A percentile compares a stretch with the other conserved stretches of the same genome.
These are phyloP conservation scores for Corylus americana DNA, from an alignment of 306 rosid species.

Conservation along the genomic window DNA sequence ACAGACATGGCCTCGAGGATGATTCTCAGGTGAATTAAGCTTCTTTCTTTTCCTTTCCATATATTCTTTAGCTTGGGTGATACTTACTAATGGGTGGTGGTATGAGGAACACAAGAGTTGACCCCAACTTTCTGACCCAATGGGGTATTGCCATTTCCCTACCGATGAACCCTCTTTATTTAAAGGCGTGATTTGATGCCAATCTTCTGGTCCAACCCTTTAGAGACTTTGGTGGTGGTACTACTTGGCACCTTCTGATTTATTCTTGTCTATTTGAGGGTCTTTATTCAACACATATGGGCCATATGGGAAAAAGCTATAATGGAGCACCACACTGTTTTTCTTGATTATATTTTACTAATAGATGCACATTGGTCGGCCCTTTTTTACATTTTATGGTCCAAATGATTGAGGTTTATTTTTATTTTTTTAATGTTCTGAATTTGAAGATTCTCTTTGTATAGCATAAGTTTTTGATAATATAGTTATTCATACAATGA, in stretches of 20 bases:
- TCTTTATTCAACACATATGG: not conserved
- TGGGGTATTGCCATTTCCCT: not conserved
- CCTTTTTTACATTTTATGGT: not conserved
- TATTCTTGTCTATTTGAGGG: not conserved
- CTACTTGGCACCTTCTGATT: not conserved
- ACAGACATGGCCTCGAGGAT: constrained; percentile 70
- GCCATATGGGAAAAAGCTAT: not conserved
- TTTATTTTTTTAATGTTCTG: not conserved
- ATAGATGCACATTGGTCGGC: not conserved
- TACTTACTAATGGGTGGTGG: not conserved
- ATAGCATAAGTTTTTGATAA: constrained; percentile 12
- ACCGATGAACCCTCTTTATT: not conserved
- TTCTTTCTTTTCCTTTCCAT: constrained; percentile 17
- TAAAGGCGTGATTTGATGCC: not conserved
- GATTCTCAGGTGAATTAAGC: constrained; percentile 69
- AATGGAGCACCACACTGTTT: not conserved
- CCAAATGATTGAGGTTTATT: not conserved
- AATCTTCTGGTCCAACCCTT: not conserved
- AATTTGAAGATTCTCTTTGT: not conserved
- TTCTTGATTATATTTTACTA: not conserved
- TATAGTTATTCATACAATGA: not conserved
- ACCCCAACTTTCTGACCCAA: not conserved
- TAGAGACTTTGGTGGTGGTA: not conserved
- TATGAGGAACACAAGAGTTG: not conserved
- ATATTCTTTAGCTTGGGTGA: constrained; percentile 2